These are phyloP conservation scores for Penstemon barbatus DNA, from an alignment of 257 asterid species.

Conservation along the genomic window DNA sequence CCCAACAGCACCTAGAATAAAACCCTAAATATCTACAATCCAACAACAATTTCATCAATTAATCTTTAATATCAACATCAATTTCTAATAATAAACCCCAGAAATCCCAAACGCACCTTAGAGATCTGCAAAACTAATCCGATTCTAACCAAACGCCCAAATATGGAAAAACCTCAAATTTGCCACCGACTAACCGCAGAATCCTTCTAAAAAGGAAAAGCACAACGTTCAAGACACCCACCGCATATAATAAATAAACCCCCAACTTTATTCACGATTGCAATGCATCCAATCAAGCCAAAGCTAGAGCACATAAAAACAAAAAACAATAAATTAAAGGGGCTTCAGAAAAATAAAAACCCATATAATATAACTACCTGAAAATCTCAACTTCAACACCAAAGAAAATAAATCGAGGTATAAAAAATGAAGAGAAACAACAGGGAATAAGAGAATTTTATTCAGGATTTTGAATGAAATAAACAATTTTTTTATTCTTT, in stretches of 20 bases:
- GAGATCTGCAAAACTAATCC: slow-evolving; percentile 34
- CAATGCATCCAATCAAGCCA: slow-evolving; percentile 34
- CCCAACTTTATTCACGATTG: slow-evolving; percentile 31
- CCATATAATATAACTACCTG: slow-evolving; percentile 24
- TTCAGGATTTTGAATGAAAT: neutral
- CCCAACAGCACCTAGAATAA: slow-evolving; percentile 19
- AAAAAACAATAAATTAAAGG: neutral
- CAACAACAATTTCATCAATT: slow-evolving; percentile 26
- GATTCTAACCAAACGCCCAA: slow-evolving; percentile 18
- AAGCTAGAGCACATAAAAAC: slow-evolving; percentile 24
- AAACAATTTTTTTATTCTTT: slow-evolving; percentile 14
- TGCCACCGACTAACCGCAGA: slow-evolving; percentile 41
- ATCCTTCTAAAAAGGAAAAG: slow-evolving; percentile 19
- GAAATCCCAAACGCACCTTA: slow-evolving; percentile 25
- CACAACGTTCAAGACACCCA: slow-evolving; percentile 27
- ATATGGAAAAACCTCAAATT: slow-evolving; percentile 22
- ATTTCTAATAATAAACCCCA: slow-evolving; percentile 24
- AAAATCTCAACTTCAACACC: slow-evolving; percentile 15
- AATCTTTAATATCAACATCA: slow-evolving; percentile 20
- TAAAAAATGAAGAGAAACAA: neutral
- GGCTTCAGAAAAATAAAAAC: neutral
- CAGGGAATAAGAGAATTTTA: slow-evolving; percentile 22
- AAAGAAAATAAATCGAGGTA: slow-evolving; percentile 10
- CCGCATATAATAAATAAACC: slow-evolving; percentile 22
- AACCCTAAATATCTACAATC: slow-evolving; percentile 27